Conservation (phyloP, 2,329 filamentous ascomycete genomes). For the Trichoderma breve region DNA sequence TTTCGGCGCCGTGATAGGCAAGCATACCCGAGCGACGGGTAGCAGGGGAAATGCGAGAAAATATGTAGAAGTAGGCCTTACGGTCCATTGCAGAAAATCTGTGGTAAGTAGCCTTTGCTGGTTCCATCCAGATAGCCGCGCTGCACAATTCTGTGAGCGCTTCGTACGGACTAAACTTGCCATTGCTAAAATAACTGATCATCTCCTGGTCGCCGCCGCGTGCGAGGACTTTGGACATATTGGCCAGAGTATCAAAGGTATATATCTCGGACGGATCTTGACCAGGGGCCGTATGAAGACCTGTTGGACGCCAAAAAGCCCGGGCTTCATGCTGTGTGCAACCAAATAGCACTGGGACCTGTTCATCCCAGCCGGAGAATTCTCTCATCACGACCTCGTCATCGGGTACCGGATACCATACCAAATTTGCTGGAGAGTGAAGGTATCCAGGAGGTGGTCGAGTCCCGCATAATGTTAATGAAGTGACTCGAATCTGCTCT, state of each 20-base stretch:
- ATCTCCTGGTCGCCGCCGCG: neutral
- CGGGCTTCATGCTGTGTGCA: neutral
- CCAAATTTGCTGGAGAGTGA: neutral
- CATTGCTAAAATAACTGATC: neutral
- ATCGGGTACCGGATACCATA: neutral
- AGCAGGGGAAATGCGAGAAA: neutral
- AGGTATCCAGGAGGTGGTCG: neutral
- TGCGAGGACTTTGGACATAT: neutral
- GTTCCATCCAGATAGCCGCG: neutral
- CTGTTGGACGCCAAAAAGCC: neutral
- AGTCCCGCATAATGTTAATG: neutral
- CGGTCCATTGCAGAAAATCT: neutral
- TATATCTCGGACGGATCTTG: neutral
- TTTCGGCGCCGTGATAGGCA: neutral
- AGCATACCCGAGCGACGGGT: neutral
- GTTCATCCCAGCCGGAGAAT: neutral
- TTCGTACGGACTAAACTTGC: neutral
- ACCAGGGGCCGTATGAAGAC: neutral
- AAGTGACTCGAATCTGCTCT: neutral
- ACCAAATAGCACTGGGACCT: neutral
- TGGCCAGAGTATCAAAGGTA: neutral
- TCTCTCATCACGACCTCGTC: neutral
- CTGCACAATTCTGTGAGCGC: neutral
- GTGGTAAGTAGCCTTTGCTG: neutral
- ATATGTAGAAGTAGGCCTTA: neutral